These are phyloP conservation scores for Pichia paraexigua DNA, from an alignment of 805 yeast species.

Conservation along the genomic window DNA sequence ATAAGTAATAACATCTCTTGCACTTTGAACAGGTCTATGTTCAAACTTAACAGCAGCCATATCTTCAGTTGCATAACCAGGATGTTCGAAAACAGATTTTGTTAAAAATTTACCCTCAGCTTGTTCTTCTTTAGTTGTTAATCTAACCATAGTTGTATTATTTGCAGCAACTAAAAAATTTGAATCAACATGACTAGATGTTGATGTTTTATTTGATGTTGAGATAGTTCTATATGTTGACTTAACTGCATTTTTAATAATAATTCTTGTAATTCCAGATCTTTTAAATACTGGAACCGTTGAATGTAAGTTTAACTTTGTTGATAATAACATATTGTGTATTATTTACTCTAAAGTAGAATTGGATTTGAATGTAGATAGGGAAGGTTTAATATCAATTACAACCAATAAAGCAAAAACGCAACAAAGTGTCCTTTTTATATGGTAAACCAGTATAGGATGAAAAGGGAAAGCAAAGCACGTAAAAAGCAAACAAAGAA, in stretches of 20 bases:
- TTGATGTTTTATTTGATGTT: background rate
- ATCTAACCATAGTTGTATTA: conserved; percentile 11
- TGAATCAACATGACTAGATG: background rate
- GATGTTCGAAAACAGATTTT: conserved; percentile 36
- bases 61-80: conserved; percentile 29
- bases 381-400: background rate
- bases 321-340: background rate
- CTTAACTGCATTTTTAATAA: background rate
- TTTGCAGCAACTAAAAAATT: background rate
- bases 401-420: background rate
- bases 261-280: background rate
- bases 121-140: conserved; percentile 8
- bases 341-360: background rate
- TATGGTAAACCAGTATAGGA: too few relatives aligned
- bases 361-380: background rate
- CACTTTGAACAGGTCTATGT: conserved; percentile 42
- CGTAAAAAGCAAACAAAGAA: too few relatives aligned
- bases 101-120: conserved; percentile 19
- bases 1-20: conserved; percentile 47
- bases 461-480: too few relatives aligned
- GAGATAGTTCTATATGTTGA: background rate
- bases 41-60: conserved; percentile 38
- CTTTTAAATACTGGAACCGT: background rate
- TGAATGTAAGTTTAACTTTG: background rate
- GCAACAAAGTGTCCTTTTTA: background rate